Base-by-base conservation (phyloP, 2,329 filamentous ascomycete genomes). In the Cordyceps pruinosa region DNA sequence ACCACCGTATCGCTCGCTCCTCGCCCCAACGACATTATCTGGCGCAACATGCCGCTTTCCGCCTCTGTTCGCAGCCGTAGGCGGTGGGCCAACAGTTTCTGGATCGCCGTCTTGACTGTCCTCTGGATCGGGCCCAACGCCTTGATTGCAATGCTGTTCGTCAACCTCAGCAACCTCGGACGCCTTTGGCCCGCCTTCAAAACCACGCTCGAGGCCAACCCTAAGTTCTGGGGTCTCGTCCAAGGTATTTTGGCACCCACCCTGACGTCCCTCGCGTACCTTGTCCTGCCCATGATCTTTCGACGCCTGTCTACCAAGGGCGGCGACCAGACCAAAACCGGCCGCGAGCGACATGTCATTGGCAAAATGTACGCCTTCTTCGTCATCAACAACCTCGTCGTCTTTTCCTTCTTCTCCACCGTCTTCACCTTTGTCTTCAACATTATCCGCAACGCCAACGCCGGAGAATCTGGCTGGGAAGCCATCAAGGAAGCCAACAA, bases 321-420 rank as follows among this genome's bases (percentile, higher is more conserved):
- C 5, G 94, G 94, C 61, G 93, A 97, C 68, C 81, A 88, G 62
- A 96, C 90, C 48, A 99, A 97, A 74, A 96, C 90, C 0, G 89
- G 90, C 26, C 85, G 94, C 56, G 94, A 99, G 70, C 82, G 90
- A 30, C 93, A 97, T 70, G 94, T 99, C 53, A 81, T 94, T 59
- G 86, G 84, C 61, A 95, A 96, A 71, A 80, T 99, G 2, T 99
- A 95, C 73, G 82, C 89, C 19, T 99, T 99, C 75, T 99, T 99
- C 72, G 83, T 97, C 53, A 91, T 99, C 78, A 99, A 99, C 81
- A 97, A 97, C 68, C 73, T 99, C 56, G 77, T 99, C 63, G 86
- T 97, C 58, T 97, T 97, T 72, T 97, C 92, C 12, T 77, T 96
- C 15, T 97, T 97, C 71, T 90, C 89, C 45, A 85, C 89, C 1